Evolutionary conservation across 176 grass and related monocot genomes (phyloP), one percentile per base, ranked within the genome.

Genomic region (Hordeum vulgare): DNA sequence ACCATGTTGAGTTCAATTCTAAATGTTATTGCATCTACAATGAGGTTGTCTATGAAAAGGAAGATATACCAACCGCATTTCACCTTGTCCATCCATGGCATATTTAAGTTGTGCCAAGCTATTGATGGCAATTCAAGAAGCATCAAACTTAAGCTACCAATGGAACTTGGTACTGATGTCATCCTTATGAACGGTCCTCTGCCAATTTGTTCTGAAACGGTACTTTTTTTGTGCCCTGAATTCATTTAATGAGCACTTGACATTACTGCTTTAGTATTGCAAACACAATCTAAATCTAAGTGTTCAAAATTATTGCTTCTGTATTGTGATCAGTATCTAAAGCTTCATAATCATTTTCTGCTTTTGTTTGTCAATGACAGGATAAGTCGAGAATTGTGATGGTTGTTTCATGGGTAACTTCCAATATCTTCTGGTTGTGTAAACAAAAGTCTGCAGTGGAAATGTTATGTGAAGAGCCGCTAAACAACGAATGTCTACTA

Each of bases 31-130:
- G 80, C 88, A 84, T 94, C 92, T 56, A 90, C 92, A 59, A 83
- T 93, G 88, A 91, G 88, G 61, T 76, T 97, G 51, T 97, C 92
- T 87, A 90, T 91, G 78, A 98, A 93, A 85, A 93, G 95, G 91
- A 94, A 89, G 84, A 93, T 94, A 89, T 91, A 89, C 81, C 95
- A 98, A 41, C 82, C 95, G 6, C 92, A 94, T 89, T 98, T 98
- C 66, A 91, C 92, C 41, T 84, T 98, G 31, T 98, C 92, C 25
- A 85, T 98, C 62, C 54, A 91, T 45, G 89, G 86, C 54, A 81
- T 98, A 86, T 71, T 86, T 86, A 86, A 69, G 36, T 67, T 98
- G 33, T 93, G 87, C 88, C 89, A 81, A 82, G 69, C 76, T 89
- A 81, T 91, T 47, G 76, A 80, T 93, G 59, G 41, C 84, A 51